Base-by-base conservation (phyloP, 495 filamentous ascomycete species). In the Bacidia rubella region DNA sequence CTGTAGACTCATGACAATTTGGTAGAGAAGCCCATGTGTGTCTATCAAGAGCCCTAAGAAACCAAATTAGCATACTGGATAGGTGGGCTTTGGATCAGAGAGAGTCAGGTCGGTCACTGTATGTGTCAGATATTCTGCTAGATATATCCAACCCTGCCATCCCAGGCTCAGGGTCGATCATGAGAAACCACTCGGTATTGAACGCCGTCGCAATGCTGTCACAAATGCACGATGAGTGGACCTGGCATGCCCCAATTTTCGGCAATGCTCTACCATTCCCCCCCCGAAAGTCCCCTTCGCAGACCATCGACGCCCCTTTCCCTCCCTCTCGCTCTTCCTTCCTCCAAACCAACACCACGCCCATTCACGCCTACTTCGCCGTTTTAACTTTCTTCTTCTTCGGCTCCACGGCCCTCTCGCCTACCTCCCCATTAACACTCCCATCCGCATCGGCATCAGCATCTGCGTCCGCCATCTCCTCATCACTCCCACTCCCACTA, bases 381-480 rank as follows among this genome's bases (percentile, higher is more conserved):
- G 62, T 73, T 62, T 85, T 86, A 23, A 68, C 70, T 70, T 86
- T 87, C 76, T 85, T 86, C 74, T 79, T 83, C 22, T 80, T 80
- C 59, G 80, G 70, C 58, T 74, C 70, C 19, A 71, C 76, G 41
- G 67, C 71, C 21, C 57, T 63, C 17, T 55, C 54, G 21, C 35
- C 43, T 27, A 47, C 56, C 57, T 61, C 27, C 61, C 64, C 17
- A 56, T 64, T 47, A 4, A 25, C 45, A 39, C 68, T 70, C 48
- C 69, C 71, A 45, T 68, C 74, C 54, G 75, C 78, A 25, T 74
- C 73, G n/a, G 69, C 76, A 48, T 69, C 77, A 35, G 66, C 79
- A 1, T 67, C 78, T 43, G 67, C 75, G 2, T 70, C 80, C 64
- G 78, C 79, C 11, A 65, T 76, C 77, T 81, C 81, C 56, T 80